Conservation (phyloP, 2,329 filamentous ascomycete species). For the Echinosphaeria canescens region DNA sequence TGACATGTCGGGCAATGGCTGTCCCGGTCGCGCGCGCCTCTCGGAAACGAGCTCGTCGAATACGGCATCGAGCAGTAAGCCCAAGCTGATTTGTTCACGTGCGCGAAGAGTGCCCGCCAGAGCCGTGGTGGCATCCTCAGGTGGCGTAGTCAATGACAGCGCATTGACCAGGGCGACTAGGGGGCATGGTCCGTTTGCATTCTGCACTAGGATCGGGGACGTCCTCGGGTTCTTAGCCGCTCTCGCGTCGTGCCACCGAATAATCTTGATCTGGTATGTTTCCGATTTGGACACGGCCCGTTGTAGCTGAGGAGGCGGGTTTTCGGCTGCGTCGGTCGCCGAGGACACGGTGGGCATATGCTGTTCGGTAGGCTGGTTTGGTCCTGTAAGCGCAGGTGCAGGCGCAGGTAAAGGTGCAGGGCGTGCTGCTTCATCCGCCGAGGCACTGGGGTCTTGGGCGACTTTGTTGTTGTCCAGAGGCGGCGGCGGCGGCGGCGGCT, state of each 20-base stretch:
- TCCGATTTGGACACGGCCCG: slow-evolving; percentile 31
- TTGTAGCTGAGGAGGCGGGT: slow-evolving; percentile 11
- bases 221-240: slow-evolving; percentile 38
- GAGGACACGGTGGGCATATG: slow-evolving; percentile 4
- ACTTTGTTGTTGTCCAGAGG: slow-evolving; percentile 11
- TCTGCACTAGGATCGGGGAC: slow-evolving; percentile 84
- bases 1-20: slow-evolving; percentile 60
- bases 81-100: slow-evolving; percentile 73
- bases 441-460: too few species aligned
- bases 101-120: slow-evolving; percentile 58
- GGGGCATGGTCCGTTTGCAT: slow-evolving; percentile 86
- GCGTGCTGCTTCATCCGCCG: neutral
- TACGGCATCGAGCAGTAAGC: slow-evolving; percentile 67
- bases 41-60: slow-evolving; percentile 85
- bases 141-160: slow-evolving; percentile 60
- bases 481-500: slow-evolving; percentile 10
- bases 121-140: slow-evolving; percentile 37
- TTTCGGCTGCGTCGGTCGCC: slow-evolving; percentile 2
- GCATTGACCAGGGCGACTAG: slow-evolving; percentile 86
- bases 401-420: neutral
- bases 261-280: slow-evolving; percentile 84
- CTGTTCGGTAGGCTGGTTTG: too few species aligned
- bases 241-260: slow-evolving; percentile 57
- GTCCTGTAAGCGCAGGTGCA: too few species aligned
- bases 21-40: slow-evolving; percentile 37